These are phyloP conservation scores for Trypanosoma theileri DNA, from an alignment of 208 protist genomes.

Conservation along the genomic window DNA sequence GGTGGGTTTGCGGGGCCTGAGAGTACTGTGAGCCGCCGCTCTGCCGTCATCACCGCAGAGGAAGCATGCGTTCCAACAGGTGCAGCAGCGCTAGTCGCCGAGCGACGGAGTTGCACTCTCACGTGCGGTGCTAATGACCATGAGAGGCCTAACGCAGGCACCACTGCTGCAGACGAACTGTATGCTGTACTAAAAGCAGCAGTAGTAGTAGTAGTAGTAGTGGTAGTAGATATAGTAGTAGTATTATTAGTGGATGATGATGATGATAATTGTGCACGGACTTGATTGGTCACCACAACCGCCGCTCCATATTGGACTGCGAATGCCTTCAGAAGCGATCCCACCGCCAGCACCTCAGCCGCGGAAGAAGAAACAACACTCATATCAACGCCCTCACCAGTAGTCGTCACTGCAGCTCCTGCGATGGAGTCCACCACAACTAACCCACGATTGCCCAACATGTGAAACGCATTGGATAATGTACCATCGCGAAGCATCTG, in stretches of 20 bases:
- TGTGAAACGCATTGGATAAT: conserved; percentile 30
- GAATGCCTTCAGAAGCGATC: conserved; percentile 38
- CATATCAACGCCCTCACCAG: conserved; percentile 2
- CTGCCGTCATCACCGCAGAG: neutral
- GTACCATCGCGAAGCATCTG: conserved; percentile 32
- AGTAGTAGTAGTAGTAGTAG: no score
- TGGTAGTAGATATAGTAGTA: neutral
- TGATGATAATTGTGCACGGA: conserved; percentile 20
- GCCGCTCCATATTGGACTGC: conserved; percentile 40
- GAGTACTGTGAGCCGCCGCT: conserved; percentile 42
- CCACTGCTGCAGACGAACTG: neutral
- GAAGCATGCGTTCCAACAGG: no score
- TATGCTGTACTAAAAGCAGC: no score
- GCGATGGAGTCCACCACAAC: conserved; percentile 75
- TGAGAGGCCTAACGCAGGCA: conserved; percentile 55
- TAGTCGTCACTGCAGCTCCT: conserved; percentile 27
- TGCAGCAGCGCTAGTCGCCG: no score
- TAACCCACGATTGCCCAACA: conserved; percentile 33
- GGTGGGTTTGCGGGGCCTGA: conserved; percentile 43
- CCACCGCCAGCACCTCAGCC: conserved; percentile 12
- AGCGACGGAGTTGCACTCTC: conserved; percentile 43
- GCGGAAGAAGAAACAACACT: no score
- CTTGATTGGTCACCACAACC: conserved; percentile 65
- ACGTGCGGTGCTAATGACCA: conserved; percentile 52
- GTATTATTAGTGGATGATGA: neutral